Evolutionary conservation across 768 basidiomycete genomes (phyloP).

Genomic region (Phylloporus rhodoxanthus): DNA sequence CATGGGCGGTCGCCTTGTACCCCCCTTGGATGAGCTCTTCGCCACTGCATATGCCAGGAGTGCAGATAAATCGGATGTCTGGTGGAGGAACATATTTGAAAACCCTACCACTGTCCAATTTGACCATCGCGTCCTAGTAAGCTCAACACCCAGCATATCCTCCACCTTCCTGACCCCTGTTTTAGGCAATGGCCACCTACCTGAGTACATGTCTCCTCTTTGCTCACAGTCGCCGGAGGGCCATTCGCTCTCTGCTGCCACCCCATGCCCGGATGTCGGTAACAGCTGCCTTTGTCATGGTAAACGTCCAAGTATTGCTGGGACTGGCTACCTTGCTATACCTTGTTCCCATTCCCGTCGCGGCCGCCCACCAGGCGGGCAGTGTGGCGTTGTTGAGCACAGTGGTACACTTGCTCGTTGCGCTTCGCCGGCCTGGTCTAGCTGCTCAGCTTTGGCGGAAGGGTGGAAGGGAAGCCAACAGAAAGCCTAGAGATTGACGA

Average conservation of each 20-base stretch:
- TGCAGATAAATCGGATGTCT: constrained; percentile 66
- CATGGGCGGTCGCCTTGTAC: constrained; percentile 86
- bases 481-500: background rate
- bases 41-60: constrained; percentile 67
- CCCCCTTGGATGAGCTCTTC: constrained; percentile 79
- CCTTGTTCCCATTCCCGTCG: constrained; percentile 87
- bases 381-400: constrained; percentile 83
- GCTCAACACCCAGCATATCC: constrained; percentile 20
- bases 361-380: constrained; percentile 93
- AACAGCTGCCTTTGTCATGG: constrained; percentile 67
- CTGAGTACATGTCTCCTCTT: constrained; percentile 59
- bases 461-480: constrained; percentile 21
- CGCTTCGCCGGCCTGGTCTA: constrained; percentile 61
- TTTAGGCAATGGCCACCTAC: constrained; percentile 83
- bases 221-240: constrained; percentile 48
- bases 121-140: constrained; percentile 85
- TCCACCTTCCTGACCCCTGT: background rate
- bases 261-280: constrained; percentile 50
- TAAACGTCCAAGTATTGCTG: constrained; percentile 74
- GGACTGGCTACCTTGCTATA: constrained; percentile 82
- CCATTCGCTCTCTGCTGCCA: constrained; percentile 47
- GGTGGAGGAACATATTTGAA: constrained; percentile 95
- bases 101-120: constrained; percentile 98
- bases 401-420: constrained; percentile 69
- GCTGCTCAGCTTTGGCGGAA: constrained; percentile 61